phyloP scores from a whole-genome alignment of 345 rosid species.

The Pelargonium nanum region DNA sequence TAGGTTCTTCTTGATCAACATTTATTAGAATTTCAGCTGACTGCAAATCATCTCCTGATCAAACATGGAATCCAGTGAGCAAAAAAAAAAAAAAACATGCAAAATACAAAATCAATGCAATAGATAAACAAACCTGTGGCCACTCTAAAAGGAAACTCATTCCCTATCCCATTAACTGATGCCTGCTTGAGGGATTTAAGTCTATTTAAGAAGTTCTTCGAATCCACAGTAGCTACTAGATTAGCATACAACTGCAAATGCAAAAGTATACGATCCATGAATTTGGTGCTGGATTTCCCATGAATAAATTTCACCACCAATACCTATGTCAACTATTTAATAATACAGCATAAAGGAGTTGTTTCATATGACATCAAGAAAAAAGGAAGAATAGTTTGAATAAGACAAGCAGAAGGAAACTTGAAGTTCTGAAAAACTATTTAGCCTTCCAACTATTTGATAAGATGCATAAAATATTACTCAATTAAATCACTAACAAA shows the following conservation, averaged over 20 bases:
- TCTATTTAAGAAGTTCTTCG: conserved; percentile 52
- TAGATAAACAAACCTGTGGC: conserved; percentile 46
- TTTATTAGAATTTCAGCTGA: conserved; percentile 62
- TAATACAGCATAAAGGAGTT: not conserved
- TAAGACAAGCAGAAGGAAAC: not conserved
- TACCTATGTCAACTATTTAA: not conserved
- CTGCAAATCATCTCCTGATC: conserved; percentile 49
- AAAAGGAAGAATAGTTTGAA: not conserved
- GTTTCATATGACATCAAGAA: not conserved
- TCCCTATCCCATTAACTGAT: conserved; percentile 32
- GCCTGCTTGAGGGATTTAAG: conserved; percentile 40
- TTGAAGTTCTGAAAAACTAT: not conserved
- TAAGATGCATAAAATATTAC: not conserved
- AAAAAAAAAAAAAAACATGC: not conserved
- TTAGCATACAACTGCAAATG: conserved; percentile 46
- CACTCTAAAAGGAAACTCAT: conserved; percentile 73
- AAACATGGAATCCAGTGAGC: conserved; percentile 2
- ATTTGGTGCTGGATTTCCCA: conserved; percentile 1
- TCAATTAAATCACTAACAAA: not conserved
- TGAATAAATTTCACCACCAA: not conserved
- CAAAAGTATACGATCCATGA: not conserved
- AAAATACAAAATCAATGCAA: not conserved
- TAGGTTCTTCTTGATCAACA: conserved; percentile 60
- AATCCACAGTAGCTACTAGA: conserved; percentile 56
- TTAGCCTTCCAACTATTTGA: too few relatives aligned